Base-by-base conservation (phyloP, 2,329 filamentous ascomycete species). In the Coniella lustricola region DNA sequence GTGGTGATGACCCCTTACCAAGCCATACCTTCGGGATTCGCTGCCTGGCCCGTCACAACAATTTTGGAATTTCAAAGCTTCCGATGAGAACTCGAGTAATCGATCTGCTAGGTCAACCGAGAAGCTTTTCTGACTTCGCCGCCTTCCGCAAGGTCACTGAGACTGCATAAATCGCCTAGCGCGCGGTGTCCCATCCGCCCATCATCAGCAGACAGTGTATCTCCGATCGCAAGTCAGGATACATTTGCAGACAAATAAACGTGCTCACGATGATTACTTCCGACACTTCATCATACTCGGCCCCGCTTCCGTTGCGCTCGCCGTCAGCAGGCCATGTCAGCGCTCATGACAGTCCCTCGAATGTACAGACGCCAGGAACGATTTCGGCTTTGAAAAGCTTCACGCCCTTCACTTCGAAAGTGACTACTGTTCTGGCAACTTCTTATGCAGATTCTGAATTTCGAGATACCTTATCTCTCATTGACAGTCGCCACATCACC, bases 371-470 rank as follows among this genome's bases (percentile, higher is more conserved):
- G 39, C 50, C 59, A 46, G 56, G 61, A 48, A 57, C 58, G 51
- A 53, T 63, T 20, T 55, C 62, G 1, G 57, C 63, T 21, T 63
- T 64, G 41, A 77, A 67, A 53, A 60, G 71, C 17, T 60, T 71
- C 13, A 88, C 81, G 64, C 85, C 89, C 7, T 72, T 97, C 29
- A 83, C 87, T 7, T 85, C 84, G 52, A 89, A 93, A 62, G 79
- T 96, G 57, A 87, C 88, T 20, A 84, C 80, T 53, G 85, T 97
- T 35, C 78, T 97, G 42, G 95, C 93, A 3, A 84, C 89, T 2
- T 95, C 91, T 0, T 96, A 95, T 67, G 86, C 90, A 7, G 93
- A 97, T 66, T 76, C 87, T 4, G 91, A 96, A 57, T 95, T 97
- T 57, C 81, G 89, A 55, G 87, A 95, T 71, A 84, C 90, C 13